Conservation (phyloP, 169 alveolate species). For the Plasmodium chabaudi region DNA sequence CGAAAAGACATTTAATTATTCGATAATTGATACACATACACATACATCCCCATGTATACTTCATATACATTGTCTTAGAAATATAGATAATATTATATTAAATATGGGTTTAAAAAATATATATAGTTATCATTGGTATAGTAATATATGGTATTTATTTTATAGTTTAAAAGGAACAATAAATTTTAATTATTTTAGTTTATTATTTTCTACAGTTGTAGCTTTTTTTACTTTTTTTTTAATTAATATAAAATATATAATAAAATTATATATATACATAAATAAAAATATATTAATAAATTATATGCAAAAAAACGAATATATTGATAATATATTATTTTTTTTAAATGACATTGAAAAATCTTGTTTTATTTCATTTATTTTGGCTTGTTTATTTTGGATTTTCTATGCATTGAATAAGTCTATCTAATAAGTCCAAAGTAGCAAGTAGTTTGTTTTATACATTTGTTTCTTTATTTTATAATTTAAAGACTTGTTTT, state of each 20-base stretch:
- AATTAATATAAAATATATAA: conserved; percentile 45
- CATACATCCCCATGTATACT: conserved; percentile 68
- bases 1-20: conserved; percentile 65
- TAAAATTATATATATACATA: conserved; percentile 21
- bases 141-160: conserved; percentile 64
- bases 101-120: conserved; percentile 58
- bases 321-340: conserved; percentile 10
- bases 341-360: conserved; percentile 42
- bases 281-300: conserved; percentile 17
- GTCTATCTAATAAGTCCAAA: background rate
- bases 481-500: background rate
- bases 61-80: conserved; percentile 70
- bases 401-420: conserved; percentile 43
- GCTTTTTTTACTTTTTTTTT: conserved; percentile 29
- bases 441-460: background rate
- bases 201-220: conserved; percentile 52
- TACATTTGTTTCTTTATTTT: background rate
- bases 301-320: background rate
- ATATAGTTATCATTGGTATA: conserved; percentile 56
- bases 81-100: conserved; percentile 31
- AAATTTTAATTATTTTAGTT: conserved; percentile 62
- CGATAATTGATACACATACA: conserved; percentile 52
- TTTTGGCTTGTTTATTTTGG: conserved; percentile 54
- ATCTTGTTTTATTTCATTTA: conserved; percentile 34
- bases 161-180: conserved; percentile 70